Evolutionary conservation across 2,329 filamentous ascomycete genomes (phyloP), one percentile per base, ranked within the genome.

Genomic region (Davidsoniella neocaledoniae): DNA sequence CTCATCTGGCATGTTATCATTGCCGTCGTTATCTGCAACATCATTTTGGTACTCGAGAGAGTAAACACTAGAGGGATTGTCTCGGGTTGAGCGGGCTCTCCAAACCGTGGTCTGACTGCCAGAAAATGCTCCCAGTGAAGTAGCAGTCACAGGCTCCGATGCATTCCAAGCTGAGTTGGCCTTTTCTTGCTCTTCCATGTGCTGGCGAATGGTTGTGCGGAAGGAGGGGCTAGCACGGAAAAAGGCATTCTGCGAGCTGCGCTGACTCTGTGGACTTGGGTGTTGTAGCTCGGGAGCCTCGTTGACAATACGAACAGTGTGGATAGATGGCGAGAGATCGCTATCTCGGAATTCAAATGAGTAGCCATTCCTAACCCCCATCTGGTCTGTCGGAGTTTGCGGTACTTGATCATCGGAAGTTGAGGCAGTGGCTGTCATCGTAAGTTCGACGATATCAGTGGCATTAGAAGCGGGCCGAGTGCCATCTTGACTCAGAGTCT

Each of bases 161-260:
- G 19, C 33, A n/a, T 29, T n/a, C 44, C 44, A 46, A 21, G 21
- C 36, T 8, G 44, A 46, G 17, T 17, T 46, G 7, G 44, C 25
- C 33, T 38, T 46, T 14, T 7, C 17, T 19, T 46, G 29, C 14
- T 52, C 45, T n/a, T 43, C 51, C 51, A 53, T 53, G 38, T 49
- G 43, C 17, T 43, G 14, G 19, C 51, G 51, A 16, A 53, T 48
- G 10, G 48, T 44, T 9, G 43, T 43, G 12, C 51, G 51, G 37
- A 53, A 53, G 3, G 46, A 46, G 7, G 51, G 51, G 42, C 51
- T 53, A 1, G 43, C 43, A 14, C 51, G 51, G 42, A 53, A 53
- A 47, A 53, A 53, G 6, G 43, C 51, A 40, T 50, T 46, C 33
- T 47, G 46, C 2, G 47, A 33, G 29, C 51, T 53, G 5, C 46